phyloP scores from a whole-genome alignment of 2,329 filamentous ascomycete genomes.

The Clarireedia monteithiana region DNA sequence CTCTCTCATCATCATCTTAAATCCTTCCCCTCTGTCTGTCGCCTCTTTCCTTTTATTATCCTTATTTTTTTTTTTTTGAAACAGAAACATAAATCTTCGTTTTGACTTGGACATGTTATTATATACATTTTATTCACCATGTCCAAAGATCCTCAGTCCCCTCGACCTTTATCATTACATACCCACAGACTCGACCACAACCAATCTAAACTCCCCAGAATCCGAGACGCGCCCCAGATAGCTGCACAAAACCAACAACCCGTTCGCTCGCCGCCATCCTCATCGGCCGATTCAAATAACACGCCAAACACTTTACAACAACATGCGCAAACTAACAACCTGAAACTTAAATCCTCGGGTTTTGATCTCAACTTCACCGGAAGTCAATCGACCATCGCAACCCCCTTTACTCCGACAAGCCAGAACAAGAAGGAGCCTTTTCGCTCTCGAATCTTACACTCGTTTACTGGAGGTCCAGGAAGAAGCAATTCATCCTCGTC shows the following conservation, averaged over 20 bases:
- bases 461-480: conserved; percentile 3
- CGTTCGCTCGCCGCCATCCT: neutral
- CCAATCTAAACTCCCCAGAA: conserved; percentile 11
- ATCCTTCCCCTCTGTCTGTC: neutral
- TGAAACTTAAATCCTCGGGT: conserved; percentile 10
- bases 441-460: conserved; percentile 1
- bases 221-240: conserved; percentile 9
- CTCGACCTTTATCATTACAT: conserved; percentile 10
- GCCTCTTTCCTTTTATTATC: neutral
- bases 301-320: neutral
- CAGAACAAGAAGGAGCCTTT: conserved; percentile 8
- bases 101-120: conserved; percentile 4
- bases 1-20: neutral
- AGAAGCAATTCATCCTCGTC: conserved; percentile 6
- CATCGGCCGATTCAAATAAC: conserved; percentile 3
- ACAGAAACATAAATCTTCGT: neutral
- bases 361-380: conserved; percentile 10
- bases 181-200: conserved; percentile 10
- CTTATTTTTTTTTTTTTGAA: neutral
- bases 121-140: conserved; percentile 8
- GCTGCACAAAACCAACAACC: neutral
- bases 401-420: conserved; percentile 7
- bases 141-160: conserved; percentile 7
- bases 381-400: conserved; percentile 4
- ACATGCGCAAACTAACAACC: neutral